Evolutionary conservation across 441 rosid species (phyloP).

Genomic region (Geranium incanum): DNA sequence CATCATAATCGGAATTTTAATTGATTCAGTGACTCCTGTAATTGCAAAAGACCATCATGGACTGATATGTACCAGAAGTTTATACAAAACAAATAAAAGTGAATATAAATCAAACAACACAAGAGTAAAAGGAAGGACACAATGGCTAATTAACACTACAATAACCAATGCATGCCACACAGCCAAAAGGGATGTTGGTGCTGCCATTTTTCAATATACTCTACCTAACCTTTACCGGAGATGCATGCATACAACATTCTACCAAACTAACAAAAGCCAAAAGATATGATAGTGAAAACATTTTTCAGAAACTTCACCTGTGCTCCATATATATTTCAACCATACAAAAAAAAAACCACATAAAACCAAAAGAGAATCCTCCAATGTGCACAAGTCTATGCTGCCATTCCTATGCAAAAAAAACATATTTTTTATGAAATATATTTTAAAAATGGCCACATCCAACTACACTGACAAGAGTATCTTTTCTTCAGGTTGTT

Average conservation of each 20-base stretch:
- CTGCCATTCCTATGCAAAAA: neutral
- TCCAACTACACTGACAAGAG: neutral
- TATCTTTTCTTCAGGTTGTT: neutral
- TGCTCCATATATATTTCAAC: neutral
- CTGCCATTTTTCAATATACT: neutral
- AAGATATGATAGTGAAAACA: neutral
- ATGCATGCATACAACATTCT: neutral
- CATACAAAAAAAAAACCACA: neutral
- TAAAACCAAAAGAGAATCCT: neutral
- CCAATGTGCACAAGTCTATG: neutral
- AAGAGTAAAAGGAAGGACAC: neutral
- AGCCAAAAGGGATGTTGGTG: neutral
- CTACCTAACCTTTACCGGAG: neutral
- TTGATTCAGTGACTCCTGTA: conserved; percentile 10
- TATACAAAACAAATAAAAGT: neutral
- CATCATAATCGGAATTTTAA: conserved; percentile 25
- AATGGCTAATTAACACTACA: neutral
- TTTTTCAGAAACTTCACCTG: neutral
- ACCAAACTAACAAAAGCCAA: neutral
- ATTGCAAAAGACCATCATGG: conserved; percentile 5
- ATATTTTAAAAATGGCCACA: neutral
- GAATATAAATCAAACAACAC: neutral
- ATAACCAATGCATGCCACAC: neutral
- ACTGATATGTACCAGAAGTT: conserved; percentile 13
- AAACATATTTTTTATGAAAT: neutral